These are phyloP conservation scores for Tuber borchii DNA, from an alignment of 495 filamentous ascomycete species.

Conservation along the genomic window DNA sequence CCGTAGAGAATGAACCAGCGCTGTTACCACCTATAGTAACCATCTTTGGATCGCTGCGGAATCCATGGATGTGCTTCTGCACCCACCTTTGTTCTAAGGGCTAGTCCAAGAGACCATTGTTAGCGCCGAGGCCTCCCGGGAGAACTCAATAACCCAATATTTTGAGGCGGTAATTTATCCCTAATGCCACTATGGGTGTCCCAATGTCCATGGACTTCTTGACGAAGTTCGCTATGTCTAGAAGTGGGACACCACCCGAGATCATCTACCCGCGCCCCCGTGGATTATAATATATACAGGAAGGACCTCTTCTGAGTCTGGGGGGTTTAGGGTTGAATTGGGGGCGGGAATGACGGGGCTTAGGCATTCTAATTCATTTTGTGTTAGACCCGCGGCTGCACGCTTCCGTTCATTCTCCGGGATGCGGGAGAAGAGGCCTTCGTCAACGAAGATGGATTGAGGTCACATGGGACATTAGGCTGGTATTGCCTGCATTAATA, in stretches of 20 bases:
- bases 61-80: slow-evolving; percentile 58
- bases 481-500: not conserved
- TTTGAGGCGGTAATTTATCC: slow-evolving; percentile 17
- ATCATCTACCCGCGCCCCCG: not conserved
- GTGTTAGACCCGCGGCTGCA: not conserved
- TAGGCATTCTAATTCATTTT: not conserved
- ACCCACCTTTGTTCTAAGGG: slow-evolving; percentile 65
- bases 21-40: slow-evolving; percentile 61
- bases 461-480: not conserved
- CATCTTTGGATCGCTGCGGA: slow-evolving; percentile 57
- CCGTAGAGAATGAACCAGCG: slow-evolving; percentile 8
- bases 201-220: slow-evolving; percentile 10
- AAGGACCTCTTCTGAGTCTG: not conserved
- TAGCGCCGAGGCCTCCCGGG: slow-evolving; percentile 33
- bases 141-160: slow-evolving; percentile 19
- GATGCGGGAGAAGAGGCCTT: not conserved
- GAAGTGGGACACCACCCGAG: not conserved
- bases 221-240: not conserved
- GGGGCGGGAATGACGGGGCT: not conserved
- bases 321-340: not conserved
- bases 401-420: not conserved
- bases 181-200: slow-evolving; percentile 18
- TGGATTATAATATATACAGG: not conserved
- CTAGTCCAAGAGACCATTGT: slow-evolving; percentile 61
- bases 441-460: not conserved